These are phyloP conservation scores for Daldinia concentrica DNA, from an alignment of 495 filamentous ascomycete genomes.

Conservation along the genomic window DNA sequence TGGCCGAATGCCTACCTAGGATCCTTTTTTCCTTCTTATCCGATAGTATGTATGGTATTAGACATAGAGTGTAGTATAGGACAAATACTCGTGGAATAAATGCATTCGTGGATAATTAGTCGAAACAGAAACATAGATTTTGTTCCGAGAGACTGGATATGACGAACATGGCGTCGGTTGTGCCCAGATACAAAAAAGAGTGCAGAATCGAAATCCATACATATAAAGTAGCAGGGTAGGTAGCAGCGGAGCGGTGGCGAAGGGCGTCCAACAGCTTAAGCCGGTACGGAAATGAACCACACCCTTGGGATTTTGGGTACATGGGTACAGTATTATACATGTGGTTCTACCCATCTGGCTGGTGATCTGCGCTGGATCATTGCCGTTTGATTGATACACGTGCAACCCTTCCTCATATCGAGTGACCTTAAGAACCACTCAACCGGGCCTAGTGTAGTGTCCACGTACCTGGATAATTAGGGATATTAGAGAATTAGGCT, in stretches of 20 bases:
- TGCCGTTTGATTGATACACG: conserved; percentile 16
- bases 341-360: neutral
- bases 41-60: neutral
- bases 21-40: conserved; percentile 20
- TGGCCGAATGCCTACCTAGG: conserved; percentile 26
- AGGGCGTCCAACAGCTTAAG: conserved; percentile 30
- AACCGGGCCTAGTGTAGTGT: conserved; percentile 3
- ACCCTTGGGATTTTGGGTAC: conserved; percentile 21
- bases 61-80: neutral
- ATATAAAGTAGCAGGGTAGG: neutral
- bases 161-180: neutral
- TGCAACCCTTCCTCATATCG: conserved; percentile 17
- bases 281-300: conserved; percentile 38
- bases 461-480: conserved; percentile 19
- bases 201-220: conserved; percentile 1
- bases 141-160: neutral
- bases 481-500: no score
- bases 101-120: neutral
- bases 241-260: conserved; percentile 27
- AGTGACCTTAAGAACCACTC: conserved; percentile 15
- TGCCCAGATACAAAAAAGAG: neutral
- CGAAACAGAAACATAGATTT: neutral
- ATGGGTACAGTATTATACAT: neutral
- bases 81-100: neutral
- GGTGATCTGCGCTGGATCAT: conserved; percentile 19